phyloP scores from a whole-genome alignment of 257 asterid genomes.

The Asclepias syriaca region DNA sequence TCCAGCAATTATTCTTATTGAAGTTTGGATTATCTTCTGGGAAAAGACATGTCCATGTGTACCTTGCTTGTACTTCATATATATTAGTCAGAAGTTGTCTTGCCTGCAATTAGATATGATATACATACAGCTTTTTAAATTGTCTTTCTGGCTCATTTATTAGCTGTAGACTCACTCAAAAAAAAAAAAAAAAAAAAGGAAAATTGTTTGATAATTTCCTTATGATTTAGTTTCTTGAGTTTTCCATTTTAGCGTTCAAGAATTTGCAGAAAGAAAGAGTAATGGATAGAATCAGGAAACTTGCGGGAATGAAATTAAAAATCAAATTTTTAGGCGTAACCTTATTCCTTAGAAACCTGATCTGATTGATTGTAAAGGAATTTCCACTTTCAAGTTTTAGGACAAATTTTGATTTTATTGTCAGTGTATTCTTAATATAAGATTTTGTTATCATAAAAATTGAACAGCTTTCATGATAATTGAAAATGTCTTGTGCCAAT shows the following conservation, averaged over 20 bases:
- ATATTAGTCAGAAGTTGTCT: background rate
- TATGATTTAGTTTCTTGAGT: background rate
- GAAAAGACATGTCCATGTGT: too few relatives aligned
- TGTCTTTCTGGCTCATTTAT: background rate
- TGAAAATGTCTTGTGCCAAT: too few relatives aligned
- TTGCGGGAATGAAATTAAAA: too few relatives aligned
- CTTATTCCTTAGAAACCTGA: too few relatives aligned
- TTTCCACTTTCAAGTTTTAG: too few relatives aligned
- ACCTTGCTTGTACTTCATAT: background rate
- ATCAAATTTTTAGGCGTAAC: too few relatives aligned
- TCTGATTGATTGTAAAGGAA: too few relatives aligned
- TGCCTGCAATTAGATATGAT: background rate
- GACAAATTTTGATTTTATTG: too few relatives aligned
- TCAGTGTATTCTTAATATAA: too few relatives aligned
- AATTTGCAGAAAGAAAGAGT: background rate
- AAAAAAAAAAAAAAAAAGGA: background rate
- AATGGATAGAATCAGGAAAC: too few relatives aligned
- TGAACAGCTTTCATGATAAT: too few relatives aligned
- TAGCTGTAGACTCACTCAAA: background rate
- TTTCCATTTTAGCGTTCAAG: background rate
- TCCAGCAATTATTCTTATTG: background rate
- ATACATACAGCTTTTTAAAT: background rate
- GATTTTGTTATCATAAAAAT: too few relatives aligned
- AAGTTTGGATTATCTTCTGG: conserved; percentile 6
- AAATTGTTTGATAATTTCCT: background rate